Conservation (phyloP, 139 green algal genomes). For the Protoeuglena noctilucae region DNA sequence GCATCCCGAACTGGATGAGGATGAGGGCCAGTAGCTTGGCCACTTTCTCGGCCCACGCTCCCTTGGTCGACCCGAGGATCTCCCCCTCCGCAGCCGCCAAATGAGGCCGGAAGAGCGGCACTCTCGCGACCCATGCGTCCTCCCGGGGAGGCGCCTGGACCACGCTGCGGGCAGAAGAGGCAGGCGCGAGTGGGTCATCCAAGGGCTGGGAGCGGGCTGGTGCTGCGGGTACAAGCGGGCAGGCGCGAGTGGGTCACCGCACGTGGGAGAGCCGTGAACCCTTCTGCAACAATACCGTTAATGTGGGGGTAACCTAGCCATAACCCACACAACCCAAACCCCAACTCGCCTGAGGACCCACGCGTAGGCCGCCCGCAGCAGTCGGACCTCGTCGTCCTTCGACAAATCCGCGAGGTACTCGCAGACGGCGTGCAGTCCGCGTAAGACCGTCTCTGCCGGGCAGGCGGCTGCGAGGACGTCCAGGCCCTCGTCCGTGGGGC, state of each 20-base stretch:
- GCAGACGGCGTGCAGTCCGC: neutral
- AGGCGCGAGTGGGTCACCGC: too few species aligned
- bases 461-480: neutral
- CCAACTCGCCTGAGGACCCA: neutral
- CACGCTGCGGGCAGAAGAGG: too few species aligned
- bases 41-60: slow-evolving; percentile 36
- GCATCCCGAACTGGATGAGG: slow-evolving; percentile 20
- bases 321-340: too few species aligned
- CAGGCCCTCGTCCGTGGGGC: neutral
- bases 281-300: too few species aligned
- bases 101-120: neutral
- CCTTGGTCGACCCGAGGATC: slow-evolving; percentile 6
- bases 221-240: too few species aligned
- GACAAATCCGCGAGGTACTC: neutral
- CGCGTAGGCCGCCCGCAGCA: neutral
- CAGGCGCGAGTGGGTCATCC: too few species aligned
- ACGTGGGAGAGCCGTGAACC: too few species aligned
- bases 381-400: neutral
- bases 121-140: too few species aligned
- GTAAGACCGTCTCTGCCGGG: neutral
- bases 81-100: neutral
- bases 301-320: too few species aligned
- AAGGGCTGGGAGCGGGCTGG: too few species aligned
- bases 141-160: neutral
- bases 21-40: slow-evolving; percentile 25